Conservation (phyloP, 805 yeast species). For the Ogataea ganodermae region DNA sequence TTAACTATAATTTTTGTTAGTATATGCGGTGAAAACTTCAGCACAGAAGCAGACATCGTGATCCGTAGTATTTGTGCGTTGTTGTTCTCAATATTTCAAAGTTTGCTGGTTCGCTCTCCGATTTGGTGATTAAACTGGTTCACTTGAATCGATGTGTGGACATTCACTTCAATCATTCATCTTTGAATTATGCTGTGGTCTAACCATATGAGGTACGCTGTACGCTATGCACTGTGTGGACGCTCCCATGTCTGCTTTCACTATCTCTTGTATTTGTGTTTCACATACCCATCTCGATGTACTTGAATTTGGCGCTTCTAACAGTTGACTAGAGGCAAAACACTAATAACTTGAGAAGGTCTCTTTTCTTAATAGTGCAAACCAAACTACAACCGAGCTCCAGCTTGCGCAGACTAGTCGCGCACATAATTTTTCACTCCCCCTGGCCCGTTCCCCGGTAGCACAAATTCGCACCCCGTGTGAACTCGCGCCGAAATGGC, state of each 20-base stretch:
- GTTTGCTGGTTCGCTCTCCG: too few species aligned
- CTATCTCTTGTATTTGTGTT: not conserved
- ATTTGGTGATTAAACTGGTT: too few species aligned
- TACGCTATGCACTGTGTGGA: too few species aligned
- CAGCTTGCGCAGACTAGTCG: not conserved
- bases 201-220: too few species aligned
- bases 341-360: not conserved
- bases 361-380: not conserved
- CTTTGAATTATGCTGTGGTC: too few species aligned
- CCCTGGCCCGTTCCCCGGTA: not conserved
- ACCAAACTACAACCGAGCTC: slow-evolving; percentile 6
- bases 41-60: too few species aligned
- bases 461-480: too few species aligned
- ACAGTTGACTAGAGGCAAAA: not conserved
- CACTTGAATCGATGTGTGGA: too few species aligned
- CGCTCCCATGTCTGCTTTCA: not conserved
- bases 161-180: too few species aligned
- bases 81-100: too few species aligned
- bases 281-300: slow-evolving; percentile 26
- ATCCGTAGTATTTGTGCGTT: not conserved
- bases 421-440: slow-evolving; percentile 7
- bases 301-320: slow-evolving; percentile 7
- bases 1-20: slow-evolving; percentile 61
- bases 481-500: too few species aligned
- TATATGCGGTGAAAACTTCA: not conserved